phyloP scores from a whole-genome alignment of 257 asterid species.

The Striga asiatica region DNA sequence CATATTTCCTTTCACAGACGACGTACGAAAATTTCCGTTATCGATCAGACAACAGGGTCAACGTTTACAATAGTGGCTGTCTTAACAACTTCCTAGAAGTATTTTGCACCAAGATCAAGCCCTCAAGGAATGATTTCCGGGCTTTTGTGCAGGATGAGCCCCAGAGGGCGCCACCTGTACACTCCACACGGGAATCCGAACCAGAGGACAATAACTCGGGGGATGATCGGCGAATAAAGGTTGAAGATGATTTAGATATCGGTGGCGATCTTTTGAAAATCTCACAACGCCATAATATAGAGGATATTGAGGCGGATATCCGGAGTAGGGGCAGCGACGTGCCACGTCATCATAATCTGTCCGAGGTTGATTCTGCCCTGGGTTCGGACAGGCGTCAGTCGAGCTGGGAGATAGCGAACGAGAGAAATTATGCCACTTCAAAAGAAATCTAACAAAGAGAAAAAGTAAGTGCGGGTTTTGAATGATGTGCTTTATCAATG shows the following conservation, averaged over 20 bases:
- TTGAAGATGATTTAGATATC: slow-evolving; percentile 77
- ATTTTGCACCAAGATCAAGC: slow-evolving; percentile 75
- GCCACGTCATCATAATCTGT: slow-evolving; percentile 57
- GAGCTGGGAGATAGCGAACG: slow-evolving; percentile 53
- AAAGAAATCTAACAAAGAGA: slow-evolving; percentile 22
- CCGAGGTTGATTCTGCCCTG: slow-evolving; percentile 45
- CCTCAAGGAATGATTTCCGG: slow-evolving; percentile 74
- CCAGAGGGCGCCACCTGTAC: slow-evolving; percentile 39
- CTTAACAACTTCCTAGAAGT: slow-evolving; percentile 67
- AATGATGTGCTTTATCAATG: background rate
- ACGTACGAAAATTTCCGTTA: slow-evolving; percentile 94
- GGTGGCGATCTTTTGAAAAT: slow-evolving; percentile 92
- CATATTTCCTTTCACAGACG: slow-evolving; percentile 41
- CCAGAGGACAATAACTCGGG: slow-evolving; percentile 24
- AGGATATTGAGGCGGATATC: slow-evolving; percentile 80
- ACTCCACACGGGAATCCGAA: slow-evolving; percentile 46
- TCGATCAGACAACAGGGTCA: slow-evolving; percentile 74
- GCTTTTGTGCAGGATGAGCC: slow-evolving; percentile 74
- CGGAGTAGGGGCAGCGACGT: slow-evolving; percentile 87
- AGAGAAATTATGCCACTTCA: slow-evolving; percentile 30
- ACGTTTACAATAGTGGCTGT: slow-evolving; percentile 82
- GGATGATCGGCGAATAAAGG: slow-evolving; percentile 65
- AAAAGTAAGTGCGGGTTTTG: background rate
- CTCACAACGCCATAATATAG: slow-evolving; percentile 77
- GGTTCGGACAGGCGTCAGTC: slow-evolving; percentile 66